Evolutionary conservation across 2,329 filamentous ascomycete genomes (phyloP), one percentile per base, ranked within the genome.

Genomic region (Fusarium sp.): DNA sequence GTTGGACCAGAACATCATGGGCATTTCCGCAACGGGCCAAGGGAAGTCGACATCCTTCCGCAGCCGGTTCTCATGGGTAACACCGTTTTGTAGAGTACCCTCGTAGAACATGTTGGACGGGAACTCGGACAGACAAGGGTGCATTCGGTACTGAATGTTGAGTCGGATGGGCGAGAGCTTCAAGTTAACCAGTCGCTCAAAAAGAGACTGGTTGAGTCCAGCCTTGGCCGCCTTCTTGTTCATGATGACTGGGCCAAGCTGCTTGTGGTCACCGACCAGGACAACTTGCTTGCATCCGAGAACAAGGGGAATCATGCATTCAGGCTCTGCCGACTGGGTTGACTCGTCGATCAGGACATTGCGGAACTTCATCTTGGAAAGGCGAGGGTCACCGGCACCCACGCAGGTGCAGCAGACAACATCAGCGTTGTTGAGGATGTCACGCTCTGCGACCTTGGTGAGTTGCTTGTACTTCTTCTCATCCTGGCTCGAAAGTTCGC

Each of bases 1-100:
- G 81, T 99, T 99, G 29, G 95, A 97, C 96, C 96, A 99, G 86
- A 99, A 99, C 96, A 98, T 98, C 96, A 99, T 99, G 4, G 96
- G 96, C 77, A 92, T 94, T 81, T 98, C 96, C 22, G 88, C 90
- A 34, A 98, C 94, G 4, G 96, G 96, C 96, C 96, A 99, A 14
- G 96, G 96, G 82, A 99, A 99, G 83, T 99, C 96, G 31, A 99
- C 94, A 78, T 99, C 96, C 75, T 93, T 93, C 72, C 96, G 93
- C 73, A 98, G 89, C 70, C 96, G 93, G 80, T 97, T 93, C 76
- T 94, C 92, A 81, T 93, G 93, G 1, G 95, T 97, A 56, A 99
- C 94, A 80, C 96, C 96, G 77, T 99, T 99, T 83, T 99, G 96
- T 64, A 99, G 88, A 65, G 94, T 96, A 22, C 96, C 96, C 79